phyloP scores from a whole-genome alignment of 345 rosid species.

The Leavenworthia alabamica region DNA sequence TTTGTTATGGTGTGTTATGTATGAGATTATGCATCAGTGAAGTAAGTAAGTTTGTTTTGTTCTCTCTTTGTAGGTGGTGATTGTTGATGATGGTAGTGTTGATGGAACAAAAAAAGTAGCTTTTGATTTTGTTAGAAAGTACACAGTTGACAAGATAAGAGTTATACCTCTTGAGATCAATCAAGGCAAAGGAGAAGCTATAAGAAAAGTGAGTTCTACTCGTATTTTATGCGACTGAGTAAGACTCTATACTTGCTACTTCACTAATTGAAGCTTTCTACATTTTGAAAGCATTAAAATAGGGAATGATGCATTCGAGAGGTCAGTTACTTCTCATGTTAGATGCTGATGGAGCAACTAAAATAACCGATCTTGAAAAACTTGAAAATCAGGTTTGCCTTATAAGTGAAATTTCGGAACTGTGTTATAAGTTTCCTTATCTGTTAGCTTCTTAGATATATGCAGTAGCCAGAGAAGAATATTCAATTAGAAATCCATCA shows the following conservation, averaged over 20 bases:
- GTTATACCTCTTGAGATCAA: constrained; percentile 82
- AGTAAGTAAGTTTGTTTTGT: background rate
- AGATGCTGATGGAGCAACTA: constrained; percentile 99
- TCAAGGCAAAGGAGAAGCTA: constrained; percentile 99
- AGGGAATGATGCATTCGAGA: constrained; percentile 99
- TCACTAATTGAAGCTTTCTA: constrained; percentile 53
- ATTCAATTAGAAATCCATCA: constrained; percentile 39
- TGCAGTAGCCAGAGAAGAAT: constrained; percentile 62
- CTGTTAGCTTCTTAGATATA: constrained; percentile 51
- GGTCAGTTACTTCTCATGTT: constrained; percentile 95
- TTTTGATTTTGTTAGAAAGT: constrained; percentile 61
- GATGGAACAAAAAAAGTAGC: constrained; percentile 88
- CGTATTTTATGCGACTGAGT: too few species aligned
- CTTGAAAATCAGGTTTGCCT: constrained; percentile 81
- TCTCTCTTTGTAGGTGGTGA: constrained; percentile 58
- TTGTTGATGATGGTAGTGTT: constrained; percentile 92
- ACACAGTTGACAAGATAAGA: constrained; percentile 73
- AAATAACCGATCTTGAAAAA: constrained; percentile 83
- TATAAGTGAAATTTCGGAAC: background rate
- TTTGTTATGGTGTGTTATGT: background rate
- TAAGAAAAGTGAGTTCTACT: constrained; percentile 78
- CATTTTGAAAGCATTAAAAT: constrained; percentile 76
- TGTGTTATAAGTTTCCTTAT: constrained; percentile 29
- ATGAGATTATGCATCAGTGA: too few species aligned
- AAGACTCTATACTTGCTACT: background rate